Conservation (phyloP, 225 moss, liverwort and hornwort genomes). For the Marchantia paleacea region DNA sequence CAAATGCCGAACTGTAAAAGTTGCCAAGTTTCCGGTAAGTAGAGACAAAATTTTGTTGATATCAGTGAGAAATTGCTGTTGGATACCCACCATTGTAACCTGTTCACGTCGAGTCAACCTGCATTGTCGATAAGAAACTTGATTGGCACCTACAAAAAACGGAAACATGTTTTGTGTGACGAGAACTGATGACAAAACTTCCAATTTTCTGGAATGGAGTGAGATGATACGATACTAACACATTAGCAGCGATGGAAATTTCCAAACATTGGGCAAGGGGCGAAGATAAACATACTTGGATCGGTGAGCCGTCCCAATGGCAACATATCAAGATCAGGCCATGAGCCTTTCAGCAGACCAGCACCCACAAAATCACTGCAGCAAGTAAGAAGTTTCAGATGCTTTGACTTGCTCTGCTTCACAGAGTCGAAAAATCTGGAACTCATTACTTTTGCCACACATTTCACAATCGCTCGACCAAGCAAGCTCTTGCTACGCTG, state of each 20-base stretch:
- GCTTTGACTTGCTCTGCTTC: neutral
- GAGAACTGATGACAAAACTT: neutral
- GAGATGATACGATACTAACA: no score
- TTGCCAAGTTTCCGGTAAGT: neutral
- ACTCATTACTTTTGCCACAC: neutral
- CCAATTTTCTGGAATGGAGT: no score
- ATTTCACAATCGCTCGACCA: neutral
- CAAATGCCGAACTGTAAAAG: neutral
- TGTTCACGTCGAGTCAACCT: neutral
- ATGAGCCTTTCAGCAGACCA: neutral
- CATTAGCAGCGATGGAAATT: no score
- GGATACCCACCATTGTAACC: neutral
- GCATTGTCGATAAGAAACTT: slow-evolving; percentile 11
- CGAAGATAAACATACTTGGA: slow-evolving; percentile 1
- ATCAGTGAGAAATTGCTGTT: neutral
- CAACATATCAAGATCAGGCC: slow-evolving; percentile 26
- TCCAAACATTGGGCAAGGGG: neutral
- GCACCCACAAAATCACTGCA: slow-evolving; percentile 4
- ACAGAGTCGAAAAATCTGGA: neutral
- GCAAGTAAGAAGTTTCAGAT: neutral
- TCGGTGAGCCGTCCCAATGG: slow-evolving; percentile 20
- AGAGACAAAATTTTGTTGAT: neutral
- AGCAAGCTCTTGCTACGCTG: no score
- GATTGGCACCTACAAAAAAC: neutral
- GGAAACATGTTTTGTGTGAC: neutral